These are phyloP conservation scores for Pseudogymnoascus sp. DNA, from an alignment of 2,329 filamentous ascomycete genomes.

Conservation along the genomic window DNA sequence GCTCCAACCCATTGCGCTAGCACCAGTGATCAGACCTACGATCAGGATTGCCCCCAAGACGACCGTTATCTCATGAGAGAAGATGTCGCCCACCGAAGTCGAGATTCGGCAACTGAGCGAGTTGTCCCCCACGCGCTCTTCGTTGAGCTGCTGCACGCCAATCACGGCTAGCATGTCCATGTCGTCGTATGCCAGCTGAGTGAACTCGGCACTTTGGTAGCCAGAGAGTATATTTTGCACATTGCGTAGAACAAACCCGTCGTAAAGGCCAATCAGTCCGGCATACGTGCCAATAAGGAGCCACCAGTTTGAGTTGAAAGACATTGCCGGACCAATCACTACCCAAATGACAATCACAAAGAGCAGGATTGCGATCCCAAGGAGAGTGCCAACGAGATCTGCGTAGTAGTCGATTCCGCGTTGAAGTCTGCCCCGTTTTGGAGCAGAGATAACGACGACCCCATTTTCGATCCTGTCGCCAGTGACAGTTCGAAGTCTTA, in stretches of 20 bases:
- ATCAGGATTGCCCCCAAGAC: slow-evolving; percentile 23
- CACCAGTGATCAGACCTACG: slow-evolving; percentile 25
- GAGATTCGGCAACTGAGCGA: slow-evolving; percentile 23
- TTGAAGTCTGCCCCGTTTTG: slow-evolving; percentile 29
- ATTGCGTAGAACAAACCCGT: slow-evolving; percentile 39
- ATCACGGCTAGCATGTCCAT: slow-evolving; percentile 14
- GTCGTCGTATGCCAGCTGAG: slow-evolving; percentile 17
- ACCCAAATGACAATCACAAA: slow-evolving; percentile 33
- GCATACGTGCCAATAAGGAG: slow-evolving; percentile 41
- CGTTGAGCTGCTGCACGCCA: slow-evolving; percentile 12
- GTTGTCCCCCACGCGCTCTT: slow-evolving; percentile 12
- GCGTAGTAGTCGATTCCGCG: slow-evolving; percentile 35
- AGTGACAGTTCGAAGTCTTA: slow-evolving; percentile 28
- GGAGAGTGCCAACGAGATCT: slow-evolving; percentile 36
- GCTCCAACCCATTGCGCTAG: slow-evolving; percentile 29
- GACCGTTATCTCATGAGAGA: slow-evolving; percentile 27
- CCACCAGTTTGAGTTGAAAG: slow-evolving; percentile 38
- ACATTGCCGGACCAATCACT: slow-evolving; percentile 31
- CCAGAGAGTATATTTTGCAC: slow-evolving; percentile 30
- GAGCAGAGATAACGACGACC: slow-evolving; percentile 26
- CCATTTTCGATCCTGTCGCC: slow-evolving; percentile 29
- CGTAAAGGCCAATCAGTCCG: slow-evolving; percentile 37
- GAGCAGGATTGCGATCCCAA: slow-evolving; percentile 32
- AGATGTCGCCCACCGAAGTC: slow-evolving; percentile 20
- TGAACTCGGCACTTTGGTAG: slow-evolving; percentile 23